Percentiles rank a stretch among this genome's conserved stretches.
phyloP scores from a whole-genome alignment of 2,329 filamentous ascomycete genomes.

The Talaromyces albobiverticillius region DNA sequence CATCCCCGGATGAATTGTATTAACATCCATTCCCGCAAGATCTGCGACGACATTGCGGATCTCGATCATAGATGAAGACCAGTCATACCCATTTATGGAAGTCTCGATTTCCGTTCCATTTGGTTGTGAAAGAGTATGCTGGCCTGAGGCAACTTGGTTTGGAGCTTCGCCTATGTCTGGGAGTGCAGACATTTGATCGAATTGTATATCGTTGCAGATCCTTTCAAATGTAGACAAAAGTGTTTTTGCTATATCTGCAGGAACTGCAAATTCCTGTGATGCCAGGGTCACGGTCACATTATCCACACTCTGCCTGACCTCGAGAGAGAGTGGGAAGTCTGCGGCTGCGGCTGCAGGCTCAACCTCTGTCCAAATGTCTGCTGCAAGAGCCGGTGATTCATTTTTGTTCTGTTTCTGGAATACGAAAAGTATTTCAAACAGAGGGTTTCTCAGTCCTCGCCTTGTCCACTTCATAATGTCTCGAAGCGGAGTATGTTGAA shows the following conservation, averaged over 20 bases:
- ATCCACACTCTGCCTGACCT: slow-evolving; percentile 58
- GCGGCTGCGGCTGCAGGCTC: slow-evolving; percentile 47
- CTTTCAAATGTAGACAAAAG: slow-evolving; percentile 46
- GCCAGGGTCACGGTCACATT: slow-evolving; percentile 59
- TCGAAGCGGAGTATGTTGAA: slow-evolving; percentile 75
- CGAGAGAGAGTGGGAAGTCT: slow-evolving; percentile 76
- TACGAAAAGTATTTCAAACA: slow-evolving; percentile 81
- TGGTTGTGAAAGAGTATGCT: not conserved
- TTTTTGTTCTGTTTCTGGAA: slow-evolving; percentile 61
- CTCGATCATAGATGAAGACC: slow-evolving; percentile 53
- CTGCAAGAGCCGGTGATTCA: slow-evolving; percentile 20
- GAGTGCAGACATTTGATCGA: slow-evolving; percentile 22
- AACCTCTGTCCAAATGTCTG: slow-evolving; percentile 54
- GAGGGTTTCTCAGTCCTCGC: slow-evolving; percentile 49
- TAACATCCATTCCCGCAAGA: slow-evolving; percentile 55
- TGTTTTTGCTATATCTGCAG: slow-evolving; percentile 29
- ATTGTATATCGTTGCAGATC: slow-evolving; percentile 34
- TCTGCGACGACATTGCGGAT: slow-evolving; percentile 63
- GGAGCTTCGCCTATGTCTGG: slow-evolving; percentile 8
- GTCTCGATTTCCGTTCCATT: not conserved
- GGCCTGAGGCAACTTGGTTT: not conserved
- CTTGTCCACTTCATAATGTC: slow-evolving; percentile 77
- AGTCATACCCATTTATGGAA: slow-evolving; percentile 48
- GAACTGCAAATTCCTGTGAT: slow-evolving; percentile 49
- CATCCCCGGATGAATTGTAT: slow-evolving; percentile 55